Base-by-base conservation (phyloP, 1,284 basidiomycete species). In the Sporisorium sorghi region DNA sequence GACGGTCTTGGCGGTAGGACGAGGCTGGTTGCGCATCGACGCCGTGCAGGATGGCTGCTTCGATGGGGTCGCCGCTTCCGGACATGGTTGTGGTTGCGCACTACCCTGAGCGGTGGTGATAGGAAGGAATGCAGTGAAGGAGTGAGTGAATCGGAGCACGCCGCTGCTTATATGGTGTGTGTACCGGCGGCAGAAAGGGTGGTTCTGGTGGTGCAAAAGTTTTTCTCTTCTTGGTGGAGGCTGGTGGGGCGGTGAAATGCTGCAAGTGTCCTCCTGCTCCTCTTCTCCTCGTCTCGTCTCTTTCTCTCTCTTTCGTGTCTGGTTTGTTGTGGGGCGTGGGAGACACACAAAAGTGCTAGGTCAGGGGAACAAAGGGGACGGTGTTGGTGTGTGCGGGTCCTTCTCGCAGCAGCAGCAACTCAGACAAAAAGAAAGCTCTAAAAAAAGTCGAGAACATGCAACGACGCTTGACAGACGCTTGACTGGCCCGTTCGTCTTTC, bases 1-100 rank as follows among this genome's bases (percentile, higher is more conserved):
- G 55, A 8, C 56, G 73, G 15, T 75, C 73, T 33, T 75, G 64
- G 11, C 50, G 54, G 28, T 71, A 67, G 11, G 51, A 40, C 11
- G 67, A 57, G 19, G 48, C 19, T n/a, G 67, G 57, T 3, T 62
- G 46, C 1, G 67, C 58, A 48, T 70, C 64, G 21, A 75, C 49
- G 44, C 72, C 72, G 11, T 75, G 66, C 39, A 78, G 32, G 47
- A 78, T 72, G 59, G 73, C 73, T 12, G 62, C 51, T 26, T 78
- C 72, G 43, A 77, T 53, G 21, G 64, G 50, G 32, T 74, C 76
- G 15, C 49, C 49, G 46, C 55, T 64, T 54, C 48, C 56, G 2
- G 72, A 58, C 72, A 74, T 73, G 39, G 37, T 55, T 15, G 39
- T 30, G 39, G 3, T 48, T n/a, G n/a, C n/a, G n/a, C n/a, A n/a